Evolutionary conservation across 495 filamentous ascomycete species (phyloP), one percentile per base, ranked within the genome.

Genomic region (Hypoxylon intermedium): DNA sequence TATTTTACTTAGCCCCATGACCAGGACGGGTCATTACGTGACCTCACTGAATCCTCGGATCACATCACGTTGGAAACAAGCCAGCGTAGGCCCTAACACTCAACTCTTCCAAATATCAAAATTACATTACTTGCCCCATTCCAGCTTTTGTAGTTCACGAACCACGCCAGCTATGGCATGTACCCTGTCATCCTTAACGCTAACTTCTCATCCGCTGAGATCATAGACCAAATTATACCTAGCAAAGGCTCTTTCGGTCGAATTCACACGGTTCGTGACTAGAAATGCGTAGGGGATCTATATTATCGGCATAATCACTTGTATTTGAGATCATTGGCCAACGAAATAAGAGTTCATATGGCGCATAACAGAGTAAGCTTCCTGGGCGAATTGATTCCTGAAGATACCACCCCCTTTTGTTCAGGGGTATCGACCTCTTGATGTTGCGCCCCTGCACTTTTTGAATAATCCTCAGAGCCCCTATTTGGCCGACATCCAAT

Each of bases 81-180:
- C 49, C 49, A 53, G 24, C 36, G 43, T 6, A 53, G 9, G 6
- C 33, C 37, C 16, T 43, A 33, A 9, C 3, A 43, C 6, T n/a
- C 37, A 26, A 16, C 49, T 53, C 33, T 42, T 53, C 49, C 49
- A 53, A 16, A 53, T 3, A 5, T 37, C 37, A 11, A 42, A 53
- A 1, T 30, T 5, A 15, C 49, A 41, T 31, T 42, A 36, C 5
- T 53, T 37, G n/a, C 7, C 24, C 49, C 37, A 53, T 31, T 30
- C 49, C 12, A 15, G n/a, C n/a, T n/a, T n/a, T 13, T 38, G 0
- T 4, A 53, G 49, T 37, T 30, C 49, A 13, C 23, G 9, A 15
- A 43, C 43, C 2, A 53, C 15, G 1, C 49, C 49, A n/a, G 21
- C 9, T 6, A 53, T 7, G 0, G 49, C 49, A 23, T 42, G 16